These are phyloP conservation scores for Paracorniculantispora psalliotae DNA, from an alignment of 2,329 filamentous ascomycete species.

Conservation along the genomic window DNA sequence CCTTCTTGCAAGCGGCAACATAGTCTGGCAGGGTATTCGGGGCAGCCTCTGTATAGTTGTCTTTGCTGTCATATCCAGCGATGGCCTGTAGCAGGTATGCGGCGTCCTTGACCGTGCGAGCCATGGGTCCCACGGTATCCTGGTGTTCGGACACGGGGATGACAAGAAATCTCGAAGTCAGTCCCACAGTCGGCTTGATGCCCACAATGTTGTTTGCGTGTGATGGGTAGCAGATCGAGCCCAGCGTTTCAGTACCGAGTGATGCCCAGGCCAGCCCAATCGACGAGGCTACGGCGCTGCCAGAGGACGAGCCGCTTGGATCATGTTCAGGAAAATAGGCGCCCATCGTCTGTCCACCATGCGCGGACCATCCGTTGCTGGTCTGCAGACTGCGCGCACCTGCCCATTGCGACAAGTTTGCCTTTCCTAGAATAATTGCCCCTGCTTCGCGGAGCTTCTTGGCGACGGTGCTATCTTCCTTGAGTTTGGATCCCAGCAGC, in stretches of 20 bases:
- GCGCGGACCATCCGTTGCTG: slow-evolving; percentile 59
- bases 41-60: slow-evolving; percentile 60
- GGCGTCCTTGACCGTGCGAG: slow-evolving; percentile 60
- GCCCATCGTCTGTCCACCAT: slow-evolving; percentile 56
- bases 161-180: slow-evolving; percentile 58
- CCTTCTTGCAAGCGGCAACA: slow-evolving; percentile 49
- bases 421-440: slow-evolving; percentile 61
- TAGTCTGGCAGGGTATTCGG: slow-evolving; percentile 55
- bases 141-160: slow-evolving; percentile 61
- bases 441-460: slow-evolving; percentile 56
- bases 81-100: slow-evolving; percentile 59
- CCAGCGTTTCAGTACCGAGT: slow-evolving; percentile 51
- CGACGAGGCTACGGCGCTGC: slow-evolving; percentile 57
- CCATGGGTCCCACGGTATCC: slow-evolving; percentile 63
- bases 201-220: slow-evolving; percentile 57
- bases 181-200: slow-evolving; percentile 63
- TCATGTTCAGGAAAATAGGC: slow-evolving; percentile 59
- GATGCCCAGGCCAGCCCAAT: slow-evolving; percentile 50
- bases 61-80: slow-evolving; percentile 52
- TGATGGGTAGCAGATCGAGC: slow-evolving; percentile 56
- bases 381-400: slow-evolving; percentile 54
- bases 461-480: slow-evolving; percentile 53
- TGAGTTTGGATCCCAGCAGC: slow-evolving; percentile 53
- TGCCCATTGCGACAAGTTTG: slow-evolving; percentile 61
- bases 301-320: slow-evolving; percentile 57